Conservation (phyloP, 106 monocot genomes). For the Dendrobium huoshanense region DNA sequence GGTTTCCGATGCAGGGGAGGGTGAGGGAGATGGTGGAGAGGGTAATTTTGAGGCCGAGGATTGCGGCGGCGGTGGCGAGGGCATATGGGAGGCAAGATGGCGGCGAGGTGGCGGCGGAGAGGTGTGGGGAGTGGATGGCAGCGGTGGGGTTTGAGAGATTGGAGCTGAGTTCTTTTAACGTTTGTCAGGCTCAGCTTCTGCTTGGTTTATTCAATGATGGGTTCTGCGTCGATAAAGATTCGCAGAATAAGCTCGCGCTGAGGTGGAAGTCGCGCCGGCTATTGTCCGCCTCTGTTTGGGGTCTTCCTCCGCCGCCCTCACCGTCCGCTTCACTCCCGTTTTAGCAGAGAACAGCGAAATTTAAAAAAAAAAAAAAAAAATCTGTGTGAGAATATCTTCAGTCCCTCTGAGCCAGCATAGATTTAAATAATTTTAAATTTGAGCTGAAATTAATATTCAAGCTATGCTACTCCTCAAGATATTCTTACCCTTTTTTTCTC, state of each 20-base stretch:
- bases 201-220: constrained; percentile 43
- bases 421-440: too few species aligned
- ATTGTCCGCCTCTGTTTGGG: constrained; percentile 37
- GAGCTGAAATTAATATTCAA: too few species aligned
- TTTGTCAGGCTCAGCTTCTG: constrained; percentile 30
- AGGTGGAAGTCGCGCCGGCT: constrained; percentile 37
- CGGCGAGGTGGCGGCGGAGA: background rate
- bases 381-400: too few species aligned
- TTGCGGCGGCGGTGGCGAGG: constrained; percentile 18
- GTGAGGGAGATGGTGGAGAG: constrained; percentile 28
- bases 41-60: constrained; percentile 22
- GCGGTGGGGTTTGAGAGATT: constrained; percentile 12
- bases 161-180: constrained; percentile 35
- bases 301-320: constrained; percentile 3
- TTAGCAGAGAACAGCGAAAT: too few species aligned
- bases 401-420: too few species aligned
- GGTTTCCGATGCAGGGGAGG: constrained; percentile 18
- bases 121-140: constrained; percentile 24
- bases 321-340: background rate
- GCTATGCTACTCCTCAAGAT: too few species aligned
- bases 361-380: too few species aligned
- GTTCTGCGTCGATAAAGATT: constrained; percentile 22
- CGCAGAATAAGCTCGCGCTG: constrained; percentile 27
- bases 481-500: too few species aligned
- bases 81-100: background rate